Percentiles rank a stretch among this genome's conserved stretches.
phyloP scores from a whole-genome alignment of 805 yeast genomes.

The Metschnikowia baotianmanensis region DNA sequence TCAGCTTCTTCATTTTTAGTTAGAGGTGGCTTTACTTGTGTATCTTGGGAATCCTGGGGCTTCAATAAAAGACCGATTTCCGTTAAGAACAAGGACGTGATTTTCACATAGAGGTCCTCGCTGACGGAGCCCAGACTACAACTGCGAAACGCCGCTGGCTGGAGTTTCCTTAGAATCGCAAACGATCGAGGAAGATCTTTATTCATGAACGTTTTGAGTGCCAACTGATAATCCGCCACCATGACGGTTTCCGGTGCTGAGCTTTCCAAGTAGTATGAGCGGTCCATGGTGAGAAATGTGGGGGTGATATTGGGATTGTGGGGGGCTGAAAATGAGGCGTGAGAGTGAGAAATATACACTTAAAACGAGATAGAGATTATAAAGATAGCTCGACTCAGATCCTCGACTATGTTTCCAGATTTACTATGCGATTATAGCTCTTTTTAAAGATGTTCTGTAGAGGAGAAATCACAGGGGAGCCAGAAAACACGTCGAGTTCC shows the following conservation, averaged over 20 bases:
- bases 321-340: too few relatives aligned
- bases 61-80: slow-evolving; percentile 29
- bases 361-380: too few relatives aligned
- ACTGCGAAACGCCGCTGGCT: slow-evolving; percentile 21
- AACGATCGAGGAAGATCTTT: slow-evolving; percentile 36
- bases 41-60: slow-evolving; percentile 7
- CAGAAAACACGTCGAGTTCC: background rate
- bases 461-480: too few relatives aligned
- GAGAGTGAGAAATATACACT: too few relatives aligned
- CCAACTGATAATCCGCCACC: slow-evolving; percentile 27
- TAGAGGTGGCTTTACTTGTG: too few relatives aligned
- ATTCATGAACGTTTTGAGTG: slow-evolving; percentile 40
- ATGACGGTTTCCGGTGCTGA: slow-evolving; percentile 16
- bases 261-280: slow-evolving; percentile 5
- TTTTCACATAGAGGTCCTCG: slow-evolving; percentile 32
- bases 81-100: slow-evolving; percentile 35
- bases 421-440: too few relatives aligned
- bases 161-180: slow-evolving; percentile 24
- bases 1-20: too few relatives aligned
- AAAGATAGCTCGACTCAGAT: too few relatives aligned
- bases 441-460: too few relatives aligned
- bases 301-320: too few relatives aligned
- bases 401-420: too few relatives aligned
- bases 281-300: slow-evolving; percentile 1
- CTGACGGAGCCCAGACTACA: slow-evolving; percentile 24